Percentiles rank a stretch among this genome's conserved stretches.
Conservation (phyloP, 1,284 basidiomycete genomes). For the Rhodotorula mucilaginosa region DNA sequence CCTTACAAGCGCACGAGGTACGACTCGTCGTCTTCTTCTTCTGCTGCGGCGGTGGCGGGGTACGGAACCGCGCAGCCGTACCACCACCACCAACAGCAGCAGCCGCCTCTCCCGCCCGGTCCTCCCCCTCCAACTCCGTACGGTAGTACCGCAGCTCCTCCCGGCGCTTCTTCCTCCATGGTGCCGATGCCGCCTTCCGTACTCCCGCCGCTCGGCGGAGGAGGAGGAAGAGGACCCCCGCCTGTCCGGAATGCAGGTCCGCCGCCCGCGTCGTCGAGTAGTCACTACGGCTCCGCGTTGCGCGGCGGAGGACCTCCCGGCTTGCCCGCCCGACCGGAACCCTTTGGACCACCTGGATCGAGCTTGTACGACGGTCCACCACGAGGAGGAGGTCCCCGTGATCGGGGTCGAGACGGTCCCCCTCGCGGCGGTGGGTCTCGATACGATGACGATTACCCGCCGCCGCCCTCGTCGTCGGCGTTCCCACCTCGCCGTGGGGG, state of each 20-base stretch:
- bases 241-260: neutral
- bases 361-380: neutral
- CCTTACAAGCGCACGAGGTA: slow-evolving; percentile 41
- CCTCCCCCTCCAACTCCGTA: slow-evolving; percentile 14
- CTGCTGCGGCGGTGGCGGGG: neutral
- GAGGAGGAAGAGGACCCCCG: slow-evolving; percentile 7
- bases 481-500: neutral
- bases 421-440: neutral
- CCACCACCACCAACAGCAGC: neutral
- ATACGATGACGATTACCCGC: neutral
- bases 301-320: neutral
- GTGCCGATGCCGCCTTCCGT: slow-evolving; percentile 27
- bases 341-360: neutral
- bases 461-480: neutral
- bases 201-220: slow-evolving; percentile 23
- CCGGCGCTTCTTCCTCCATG: neutral
- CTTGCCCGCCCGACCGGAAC: neutral
- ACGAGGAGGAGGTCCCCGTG: neutral
- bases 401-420: neutral
- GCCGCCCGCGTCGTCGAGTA: neutral
- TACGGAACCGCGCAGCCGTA: neutral
- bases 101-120: slow-evolving; percentile 20
- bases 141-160: neutral
- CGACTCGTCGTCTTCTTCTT: slow-evolving; percentile 12
- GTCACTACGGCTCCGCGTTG: neutral